Conservation (phyloP, 2,329 filamentous ascomycete species). For the Plectosphaerella cucumerina region DNA sequence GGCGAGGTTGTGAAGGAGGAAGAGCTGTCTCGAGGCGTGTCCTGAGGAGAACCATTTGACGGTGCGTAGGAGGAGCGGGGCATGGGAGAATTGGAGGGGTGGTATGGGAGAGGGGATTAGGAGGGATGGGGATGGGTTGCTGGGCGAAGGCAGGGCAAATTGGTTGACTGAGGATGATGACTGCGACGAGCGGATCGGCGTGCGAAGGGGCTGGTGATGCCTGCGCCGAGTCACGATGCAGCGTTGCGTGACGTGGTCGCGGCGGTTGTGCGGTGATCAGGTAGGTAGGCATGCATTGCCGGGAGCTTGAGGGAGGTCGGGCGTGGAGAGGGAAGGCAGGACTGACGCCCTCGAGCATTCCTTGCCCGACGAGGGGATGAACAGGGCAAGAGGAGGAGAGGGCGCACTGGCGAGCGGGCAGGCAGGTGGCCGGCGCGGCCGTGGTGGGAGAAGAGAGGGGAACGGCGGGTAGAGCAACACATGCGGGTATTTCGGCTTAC, state of each 20-base stretch:
- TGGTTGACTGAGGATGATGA: background rate
- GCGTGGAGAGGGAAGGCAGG: background rate
- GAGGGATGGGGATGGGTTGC: conserved; percentile 4
- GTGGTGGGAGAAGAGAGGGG: background rate
- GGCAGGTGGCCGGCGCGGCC: background rate
- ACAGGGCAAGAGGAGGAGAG: background rate
- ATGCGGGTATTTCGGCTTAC: background rate
- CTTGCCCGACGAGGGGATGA: background rate
- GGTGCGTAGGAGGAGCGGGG: conserved; percentile 10
- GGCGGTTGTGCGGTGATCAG: background rate
- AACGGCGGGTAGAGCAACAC: background rate
- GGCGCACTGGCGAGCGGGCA: too few relatives aligned
- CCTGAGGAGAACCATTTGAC: conserved; percentile 27
- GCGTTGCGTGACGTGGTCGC: background rate
- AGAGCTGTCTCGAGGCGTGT: conserved; percentile 22
- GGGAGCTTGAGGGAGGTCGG: background rate
- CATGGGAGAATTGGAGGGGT: background rate
- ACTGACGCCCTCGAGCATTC: background rate
- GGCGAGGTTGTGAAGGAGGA: conserved; percentile 4
- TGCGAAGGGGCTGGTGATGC: background rate
- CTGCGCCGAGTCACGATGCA: background rate
- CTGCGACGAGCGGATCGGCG: background rate
- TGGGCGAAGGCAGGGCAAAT: conserved; percentile 1
- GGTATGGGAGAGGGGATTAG: background rate
- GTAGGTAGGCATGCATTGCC: background rate